Percentiles rank a stretch among this genome's conserved stretches.
phyloP scores from a whole-genome alignment of 306 rosid genomes.

The Dalbergia oliveri region DNA sequence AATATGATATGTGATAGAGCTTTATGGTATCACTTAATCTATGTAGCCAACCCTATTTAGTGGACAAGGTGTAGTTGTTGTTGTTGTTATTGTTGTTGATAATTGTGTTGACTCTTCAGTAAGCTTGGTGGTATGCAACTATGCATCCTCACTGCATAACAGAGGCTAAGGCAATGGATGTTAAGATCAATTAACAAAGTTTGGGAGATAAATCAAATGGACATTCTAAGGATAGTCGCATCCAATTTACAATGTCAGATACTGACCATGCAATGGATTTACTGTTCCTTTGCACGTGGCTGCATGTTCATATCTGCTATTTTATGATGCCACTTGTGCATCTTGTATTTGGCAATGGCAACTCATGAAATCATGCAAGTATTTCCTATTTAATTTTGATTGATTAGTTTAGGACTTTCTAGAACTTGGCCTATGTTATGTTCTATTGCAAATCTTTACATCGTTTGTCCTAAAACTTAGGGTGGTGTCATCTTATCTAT shows the following conservation, averaged over 20 bases:
- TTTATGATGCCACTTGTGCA: background rate
- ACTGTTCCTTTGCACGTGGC: background rate
- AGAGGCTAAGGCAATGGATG: background rate
- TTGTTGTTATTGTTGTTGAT: background rate
- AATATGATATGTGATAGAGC: too few relatives aligned
- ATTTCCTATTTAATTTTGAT: background rate
- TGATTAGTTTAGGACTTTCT: background rate
- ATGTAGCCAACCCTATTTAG: too few relatives aligned
- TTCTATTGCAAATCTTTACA: too few relatives aligned
- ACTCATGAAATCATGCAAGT: background rate
- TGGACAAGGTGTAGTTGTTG: too few relatives aligned
- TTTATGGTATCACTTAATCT: too few relatives aligned
- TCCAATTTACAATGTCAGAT: background rate
- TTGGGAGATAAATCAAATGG: too few relatives aligned
- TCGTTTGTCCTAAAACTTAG: too few relatives aligned
- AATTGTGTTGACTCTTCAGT: background rate
- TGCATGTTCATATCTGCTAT: background rate
- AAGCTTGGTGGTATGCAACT: background rate
- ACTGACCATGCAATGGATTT: background rate
- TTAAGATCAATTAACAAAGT: background rate
- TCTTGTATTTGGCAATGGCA: background rate
- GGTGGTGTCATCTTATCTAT: too few relatives aligned
- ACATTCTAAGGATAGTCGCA: background rate
- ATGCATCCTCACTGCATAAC: background rate
- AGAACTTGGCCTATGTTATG: background rate